Evolutionary conservation across 352 stramenopile genomes (phyloP), one percentile per base, ranked within the genome.

Genomic region (Phytopythium ostracodes): DNA sequence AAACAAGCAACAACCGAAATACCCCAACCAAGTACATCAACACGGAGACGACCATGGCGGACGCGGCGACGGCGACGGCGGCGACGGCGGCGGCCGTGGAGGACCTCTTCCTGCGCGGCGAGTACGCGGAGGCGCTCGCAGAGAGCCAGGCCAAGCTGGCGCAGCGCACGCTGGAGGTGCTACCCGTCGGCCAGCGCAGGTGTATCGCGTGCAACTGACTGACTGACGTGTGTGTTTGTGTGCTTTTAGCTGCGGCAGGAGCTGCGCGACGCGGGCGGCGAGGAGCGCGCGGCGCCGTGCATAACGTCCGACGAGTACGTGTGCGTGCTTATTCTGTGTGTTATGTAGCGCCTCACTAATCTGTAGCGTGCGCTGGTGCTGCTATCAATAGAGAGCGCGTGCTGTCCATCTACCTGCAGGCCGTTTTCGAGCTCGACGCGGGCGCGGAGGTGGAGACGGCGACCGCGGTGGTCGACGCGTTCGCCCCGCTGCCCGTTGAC

Each of bases 341-440:
- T 42, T 12, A 18, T 36, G 8, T 22, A n/a, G n/a, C n/a, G n/a
- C n/a, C n/a, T n/a, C n/a, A n/a, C 49, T 56, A 12, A 9, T 49
- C 14, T 50, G 47, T 56, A 4, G 31, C 56, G 27, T 33, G 29
- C 29, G 29, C 29, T 7, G 29, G n/a, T n/a, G n/a, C n/a, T n/a
- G n/a, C n/a, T n/a, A n/a, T 33, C 29, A 3, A 33, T 53, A 91
- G 81, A 42, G 79, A 89, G 56, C 75, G 77, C 9, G 54, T 89
- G 40, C 47, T 89, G 55, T 82, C 77, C 0, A 73, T 91, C 56
- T 91, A 91, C 67, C 62, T 89, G 49, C 82, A 88, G 56, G 66
- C 70, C 11, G 60, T 89, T 12, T 91, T 89, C 36, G 82, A 91
- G 50, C 52, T 91, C 61, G 75, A 76, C 18, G 46, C 75, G 47